These are phyloP conservation scores for Gloeostereum incarnatum DNA, from an alignment of 768 basidiomycete genomes.

Conservation along the genomic window DNA sequence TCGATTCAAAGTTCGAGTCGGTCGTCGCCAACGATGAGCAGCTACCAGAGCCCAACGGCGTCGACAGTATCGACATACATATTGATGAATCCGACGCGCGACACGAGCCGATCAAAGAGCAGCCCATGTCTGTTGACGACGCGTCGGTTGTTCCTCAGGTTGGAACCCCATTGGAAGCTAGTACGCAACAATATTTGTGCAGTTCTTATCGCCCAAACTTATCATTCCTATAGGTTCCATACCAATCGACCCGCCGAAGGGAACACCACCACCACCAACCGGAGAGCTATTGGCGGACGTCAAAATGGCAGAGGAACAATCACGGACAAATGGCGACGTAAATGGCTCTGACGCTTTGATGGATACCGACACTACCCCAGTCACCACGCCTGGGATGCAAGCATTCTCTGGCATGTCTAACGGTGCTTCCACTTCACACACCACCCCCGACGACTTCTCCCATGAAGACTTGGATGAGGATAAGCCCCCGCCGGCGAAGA, in stretches of 20 bases:
- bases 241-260: conserved; percentile 31
- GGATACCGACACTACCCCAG: conserved; percentile 28
- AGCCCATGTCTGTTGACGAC: conserved; percentile 26
- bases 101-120: conserved; percentile 47
- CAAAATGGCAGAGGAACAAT: conserved; percentile 41
- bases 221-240: conserved; percentile 25
- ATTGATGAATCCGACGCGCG: conserved; percentile 53
- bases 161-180: conserved; percentile 36
- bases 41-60: conserved; percentile 23
- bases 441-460: conserved; percentile 23
- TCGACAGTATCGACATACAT: conserved; percentile 57
- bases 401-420: conserved; percentile 29
- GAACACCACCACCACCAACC: conserved; percentile 38
- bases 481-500: conserved; percentile 75
- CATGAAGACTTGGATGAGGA: conserved; percentile 47
- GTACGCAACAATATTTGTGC: conserved; percentile 26
- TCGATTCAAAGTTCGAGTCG: conserved; percentile 12
- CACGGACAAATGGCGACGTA: conserved; percentile 22
- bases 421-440: conserved; percentile 22
- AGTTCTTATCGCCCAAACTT: conserved; percentile 14
- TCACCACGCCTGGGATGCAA: conserved; percentile 25
- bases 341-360: conserved; percentile 24
- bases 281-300: conserved; percentile 44
- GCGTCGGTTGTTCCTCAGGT: conserved; percentile 35
- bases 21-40: conserved; percentile 8